Percentiles rank a stretch among this genome's conserved stretches.
Conservation (phyloP, 352 stramenopile species). For the Pythium guiyangense region DNA sequence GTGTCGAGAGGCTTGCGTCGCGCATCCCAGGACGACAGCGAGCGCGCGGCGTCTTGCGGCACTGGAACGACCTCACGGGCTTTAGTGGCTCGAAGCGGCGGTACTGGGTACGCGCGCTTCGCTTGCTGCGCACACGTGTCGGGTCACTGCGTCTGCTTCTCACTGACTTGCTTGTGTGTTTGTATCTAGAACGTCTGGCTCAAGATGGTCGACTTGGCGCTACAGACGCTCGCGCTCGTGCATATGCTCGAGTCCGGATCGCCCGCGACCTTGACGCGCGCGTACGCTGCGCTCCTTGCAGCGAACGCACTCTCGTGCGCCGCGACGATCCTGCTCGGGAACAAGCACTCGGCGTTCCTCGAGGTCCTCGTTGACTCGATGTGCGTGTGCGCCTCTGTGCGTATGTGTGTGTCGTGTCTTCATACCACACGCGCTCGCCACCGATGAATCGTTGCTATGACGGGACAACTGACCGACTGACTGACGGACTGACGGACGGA, state of each 20-base stretch:
- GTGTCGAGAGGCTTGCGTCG: neutral
- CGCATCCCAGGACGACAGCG: neutral
- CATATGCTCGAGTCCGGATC: neutral
- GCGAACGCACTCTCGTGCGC: constrained; percentile 4
- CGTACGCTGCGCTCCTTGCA: neutral
- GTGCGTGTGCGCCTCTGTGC: no score
- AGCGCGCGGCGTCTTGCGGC: neutral
- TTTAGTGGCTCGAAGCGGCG: constrained; percentile 1
- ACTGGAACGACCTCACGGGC: neutral
- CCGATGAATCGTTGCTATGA: no score
- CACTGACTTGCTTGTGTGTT: neutral
- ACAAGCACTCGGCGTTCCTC: no score
- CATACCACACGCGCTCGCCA: no score
- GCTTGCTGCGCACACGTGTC: neutral
- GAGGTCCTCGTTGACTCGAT: no score
- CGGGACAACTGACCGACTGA: no score
- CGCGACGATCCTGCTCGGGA: no score
- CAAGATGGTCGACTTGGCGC: constrained; percentile 2
- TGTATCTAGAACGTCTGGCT: neutral
- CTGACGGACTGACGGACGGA: no score
- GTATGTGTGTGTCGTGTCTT: no score
- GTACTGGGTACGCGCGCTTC: neutral
- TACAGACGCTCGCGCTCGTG: neutral
- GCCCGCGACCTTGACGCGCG: neutral
- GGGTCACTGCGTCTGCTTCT: neutral